Conservation (phyloP, 768 basidiomycete genomes). For the Mycena olivaceomarginata region DNA sequence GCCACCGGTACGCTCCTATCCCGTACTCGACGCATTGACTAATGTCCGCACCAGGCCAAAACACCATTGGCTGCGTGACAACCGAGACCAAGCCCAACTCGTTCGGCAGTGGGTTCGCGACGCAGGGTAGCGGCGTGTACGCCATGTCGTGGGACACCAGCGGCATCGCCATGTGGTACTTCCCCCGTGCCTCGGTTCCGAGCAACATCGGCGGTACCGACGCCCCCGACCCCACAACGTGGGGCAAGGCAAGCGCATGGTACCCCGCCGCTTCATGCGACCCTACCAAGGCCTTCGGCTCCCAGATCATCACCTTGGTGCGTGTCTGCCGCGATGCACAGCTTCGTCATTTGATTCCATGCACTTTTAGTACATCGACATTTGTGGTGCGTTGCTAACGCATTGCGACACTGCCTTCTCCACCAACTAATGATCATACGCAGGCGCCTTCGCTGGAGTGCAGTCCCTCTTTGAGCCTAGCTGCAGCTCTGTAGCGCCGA, state of each 20-base stretch:
- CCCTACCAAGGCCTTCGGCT: slow-evolving; percentile 74
- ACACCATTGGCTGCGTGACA: slow-evolving; percentile 53
- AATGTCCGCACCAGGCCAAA: slow-evolving; percentile 18
- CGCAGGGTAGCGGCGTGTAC: slow-evolving; percentile 75
- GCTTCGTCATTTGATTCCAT: not conserved
- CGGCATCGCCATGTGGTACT: slow-evolving; percentile 62
- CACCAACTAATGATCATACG: slow-evolving; percentile 14
- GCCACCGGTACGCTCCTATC: slow-evolving; percentile 20
- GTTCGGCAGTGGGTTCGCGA: slow-evolving; percentile 46
- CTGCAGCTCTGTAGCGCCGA: slow-evolving; percentile 29
- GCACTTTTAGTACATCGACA: slow-evolving; percentile 37
- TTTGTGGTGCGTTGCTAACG: slow-evolving; percentile 45
- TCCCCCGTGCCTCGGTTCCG: slow-evolving; percentile 75
- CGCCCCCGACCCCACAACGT: slow-evolving; percentile 71
- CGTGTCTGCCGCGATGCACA: slow-evolving; percentile 11
- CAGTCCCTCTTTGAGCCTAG: not conserved
- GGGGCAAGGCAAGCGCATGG: slow-evolving; percentile 76
- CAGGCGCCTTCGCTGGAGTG: slow-evolving; percentile 30
- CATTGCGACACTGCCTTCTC: not conserved
- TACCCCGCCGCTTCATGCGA: slow-evolving; percentile 77
- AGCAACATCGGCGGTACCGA: slow-evolving; percentile 68
- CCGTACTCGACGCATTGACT: no score
- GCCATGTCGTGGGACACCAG: slow-evolving; percentile 72
- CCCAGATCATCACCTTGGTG: slow-evolving; percentile 75
- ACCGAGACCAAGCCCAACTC: slow-evolving; percentile 54